Conservation (phyloP, 2,329 filamentous ascomycete species). For the Penicillium sp. region DNA sequence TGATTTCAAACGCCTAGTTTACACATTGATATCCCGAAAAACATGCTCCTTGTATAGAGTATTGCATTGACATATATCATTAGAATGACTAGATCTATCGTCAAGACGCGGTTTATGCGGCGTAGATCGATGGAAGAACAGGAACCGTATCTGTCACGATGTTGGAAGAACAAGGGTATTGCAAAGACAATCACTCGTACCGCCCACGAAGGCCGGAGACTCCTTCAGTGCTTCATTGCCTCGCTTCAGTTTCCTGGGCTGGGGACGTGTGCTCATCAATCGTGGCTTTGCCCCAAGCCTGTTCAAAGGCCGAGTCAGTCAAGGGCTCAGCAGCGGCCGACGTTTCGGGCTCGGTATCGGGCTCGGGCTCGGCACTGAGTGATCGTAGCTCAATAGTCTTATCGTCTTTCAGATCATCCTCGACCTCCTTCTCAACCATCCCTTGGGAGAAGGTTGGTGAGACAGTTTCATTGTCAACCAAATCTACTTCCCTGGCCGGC, state of each 20-base stretch:
- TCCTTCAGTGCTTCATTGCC: not conserved
- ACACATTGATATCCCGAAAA: not conserved
- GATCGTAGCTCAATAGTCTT: not conserved
- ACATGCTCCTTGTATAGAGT: not conserved
- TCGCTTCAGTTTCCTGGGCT: conserved; percentile 6
- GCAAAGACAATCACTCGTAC: conserved; percentile 5
- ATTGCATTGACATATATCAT: conserved; percentile 5
- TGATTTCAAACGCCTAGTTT: no score
- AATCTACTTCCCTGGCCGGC: not conserved
- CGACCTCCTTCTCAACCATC: conserved; percentile 21
- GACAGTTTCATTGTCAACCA: conserved; percentile 8
- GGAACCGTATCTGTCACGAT: not conserved
- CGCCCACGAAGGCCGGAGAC: not conserved
- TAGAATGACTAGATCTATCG: conserved; percentile 3
- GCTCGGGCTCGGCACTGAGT: not conserved
- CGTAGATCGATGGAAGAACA: not conserved
- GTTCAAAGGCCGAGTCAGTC: conserved; percentile 34
- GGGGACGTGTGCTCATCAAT: conserved; percentile 23
- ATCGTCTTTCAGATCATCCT: conserved; percentile 5
- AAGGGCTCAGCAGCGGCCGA: not conserved
- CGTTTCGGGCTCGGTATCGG: not conserved
- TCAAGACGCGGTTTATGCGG: not conserved
- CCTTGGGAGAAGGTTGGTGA: conserved; percentile 22
- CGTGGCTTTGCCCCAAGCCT: conserved; percentile 40
- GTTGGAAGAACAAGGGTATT: conserved; percentile 17